A percentile compares a stretch with the other conserved stretches of the same genome.
phyloP scores from a whole-genome alignment of 2,329 filamentous ascomycete species.

The Fusarium palustre region DNA sequence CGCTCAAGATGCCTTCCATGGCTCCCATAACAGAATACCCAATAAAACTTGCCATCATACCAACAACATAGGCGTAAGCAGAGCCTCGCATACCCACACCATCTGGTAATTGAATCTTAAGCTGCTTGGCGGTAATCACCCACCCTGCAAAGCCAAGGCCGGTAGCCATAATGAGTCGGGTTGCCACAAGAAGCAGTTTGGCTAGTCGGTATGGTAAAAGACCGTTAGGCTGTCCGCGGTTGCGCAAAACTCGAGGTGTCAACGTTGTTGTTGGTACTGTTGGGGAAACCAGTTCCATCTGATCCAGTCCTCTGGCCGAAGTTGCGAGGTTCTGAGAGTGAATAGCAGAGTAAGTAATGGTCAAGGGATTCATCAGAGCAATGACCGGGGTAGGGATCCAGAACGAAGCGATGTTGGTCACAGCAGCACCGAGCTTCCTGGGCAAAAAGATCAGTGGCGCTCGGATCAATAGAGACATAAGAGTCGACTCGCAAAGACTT shows the following conservation, averaged over 20 bases:
- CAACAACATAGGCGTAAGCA: constrained; percentile 94
- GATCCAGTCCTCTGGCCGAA: constrained; percentile 82
- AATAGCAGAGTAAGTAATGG: constrained; percentile 92
- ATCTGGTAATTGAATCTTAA: constrained; percentile 70
- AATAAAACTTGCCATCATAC: constrained; percentile 90
- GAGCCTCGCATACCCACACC: constrained; percentile 75
- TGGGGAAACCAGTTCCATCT: constrained; percentile 83
- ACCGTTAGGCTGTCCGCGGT: constrained; percentile 59
- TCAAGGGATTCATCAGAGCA: constrained; percentile 88
- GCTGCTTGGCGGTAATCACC: constrained; percentile 88
- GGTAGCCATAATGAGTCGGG: constrained; percentile 89
- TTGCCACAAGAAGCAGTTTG: constrained; percentile 91
- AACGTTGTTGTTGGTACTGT: constrained; percentile 79
- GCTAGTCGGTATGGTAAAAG: constrained; percentile 91
- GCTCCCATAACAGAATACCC: constrained; percentile 93
- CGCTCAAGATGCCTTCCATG: constrained; percentile 88
- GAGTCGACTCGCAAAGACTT: constrained; percentile 88
- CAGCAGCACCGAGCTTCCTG: constrained; percentile 70
- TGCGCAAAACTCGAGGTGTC: constrained; percentile 65
- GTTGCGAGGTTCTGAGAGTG: constrained; percentile 85
- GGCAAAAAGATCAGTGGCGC: constrained; percentile 88
- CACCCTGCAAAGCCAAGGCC: constrained; percentile 95
- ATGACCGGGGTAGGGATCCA: constrained; percentile 88
- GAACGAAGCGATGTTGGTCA: constrained; percentile 80
- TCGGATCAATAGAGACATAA: constrained; percentile 82